Evolutionary conservation across 2,329 filamentous ascomycete genomes (phyloP).

Genomic region (Alternaria triticimaculans): DNA sequence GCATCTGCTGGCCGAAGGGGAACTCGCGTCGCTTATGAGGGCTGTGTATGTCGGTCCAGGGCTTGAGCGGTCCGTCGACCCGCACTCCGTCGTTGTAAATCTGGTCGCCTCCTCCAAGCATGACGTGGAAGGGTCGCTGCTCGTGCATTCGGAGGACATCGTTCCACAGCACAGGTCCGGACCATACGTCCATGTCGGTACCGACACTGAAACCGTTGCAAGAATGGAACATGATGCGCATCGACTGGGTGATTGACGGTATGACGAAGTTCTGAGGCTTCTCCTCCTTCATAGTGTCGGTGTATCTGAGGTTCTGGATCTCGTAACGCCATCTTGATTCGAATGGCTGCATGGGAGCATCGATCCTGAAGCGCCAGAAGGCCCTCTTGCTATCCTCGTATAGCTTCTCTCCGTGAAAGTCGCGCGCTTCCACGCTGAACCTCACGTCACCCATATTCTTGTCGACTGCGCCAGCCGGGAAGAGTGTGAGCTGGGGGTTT

Average conservation of each 20-base stretch:
- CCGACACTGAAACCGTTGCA: constrained; percentile 73
- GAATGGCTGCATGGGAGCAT: constrained; percentile 70
- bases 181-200: constrained; percentile 68
- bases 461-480: constrained; percentile 53
- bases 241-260: constrained; percentile 66
- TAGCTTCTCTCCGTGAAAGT: constrained; percentile 60
- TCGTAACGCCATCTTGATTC: constrained; percentile 83
- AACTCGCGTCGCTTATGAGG: constrained; percentile 66
- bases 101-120: constrained; percentile 92
- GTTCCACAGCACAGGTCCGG: constrained; percentile 68
- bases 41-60: constrained; percentile 67
- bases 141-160: constrained; percentile 68
- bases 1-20: constrained; percentile 70
- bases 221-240: constrained; percentile 74
- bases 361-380: constrained; percentile 66
- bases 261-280: constrained; percentile 59
- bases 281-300: constrained; percentile 53
- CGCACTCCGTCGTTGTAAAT: constrained; percentile 80
- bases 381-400: constrained; percentile 65
- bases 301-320: constrained; percentile 70
- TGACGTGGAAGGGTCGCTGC: constrained; percentile 68
- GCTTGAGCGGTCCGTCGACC: constrained; percentile 78
- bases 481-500: constrained; percentile 66
- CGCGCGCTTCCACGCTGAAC: constrained; percentile 36
- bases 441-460: constrained; percentile 28